A percentile compares a stretch with the other conserved stretches of the same genome.
Evolutionary conservation across 129 eudicot genomes (phyloP).

Genomic region (Smallanthus sonchifolius): DNA sequence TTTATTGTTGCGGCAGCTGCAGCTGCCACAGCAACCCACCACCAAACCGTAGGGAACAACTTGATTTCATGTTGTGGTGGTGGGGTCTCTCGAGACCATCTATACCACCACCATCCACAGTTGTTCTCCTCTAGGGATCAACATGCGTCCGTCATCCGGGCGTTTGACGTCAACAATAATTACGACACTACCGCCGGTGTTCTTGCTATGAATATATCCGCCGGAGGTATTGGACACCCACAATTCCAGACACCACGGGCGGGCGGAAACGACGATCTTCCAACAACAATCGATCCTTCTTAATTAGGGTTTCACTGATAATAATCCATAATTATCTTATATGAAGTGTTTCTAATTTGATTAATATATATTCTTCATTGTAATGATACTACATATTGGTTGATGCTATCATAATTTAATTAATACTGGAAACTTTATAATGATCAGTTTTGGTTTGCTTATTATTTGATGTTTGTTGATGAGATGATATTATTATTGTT

Average conservation of each 20-base stretch:
- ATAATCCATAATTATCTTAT: constrained; percentile 18
- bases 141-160: constrained; percentile 36
- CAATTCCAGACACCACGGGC: constrained; percentile 54
- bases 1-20: constrained; percentile 44
- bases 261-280: constrained; percentile 49
- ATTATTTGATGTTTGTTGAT: constrained; percentile 6
- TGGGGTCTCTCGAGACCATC: constrained; percentile 35
- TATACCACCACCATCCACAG: constrained; percentile 49
- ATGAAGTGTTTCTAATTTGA: constrained; percentile 10
- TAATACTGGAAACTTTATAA: constrained; percentile 25
- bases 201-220: constrained; percentile 60
- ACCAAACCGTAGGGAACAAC: constrained; percentile 43
- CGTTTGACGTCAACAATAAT: constrained; percentile 41
- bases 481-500: constrained; percentile 2
- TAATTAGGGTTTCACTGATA: constrained; percentile 37
- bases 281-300: constrained; percentile 62
- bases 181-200: constrained; percentile 48
- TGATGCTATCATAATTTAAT: constrained; percentile 21
- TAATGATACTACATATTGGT: constrained; percentile 27
- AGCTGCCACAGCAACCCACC: constrained; percentile 42
- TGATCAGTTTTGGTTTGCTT: constrained; percentile 13
- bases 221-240: constrained; percentile 40
- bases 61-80: constrained; percentile 41
- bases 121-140: constrained; percentile 47
- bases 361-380: constrained; percentile 29